Evolutionary conservation across 2,329 filamentous ascomycete genomes (phyloP).

Genomic region (Penicillium olsonii): DNA sequence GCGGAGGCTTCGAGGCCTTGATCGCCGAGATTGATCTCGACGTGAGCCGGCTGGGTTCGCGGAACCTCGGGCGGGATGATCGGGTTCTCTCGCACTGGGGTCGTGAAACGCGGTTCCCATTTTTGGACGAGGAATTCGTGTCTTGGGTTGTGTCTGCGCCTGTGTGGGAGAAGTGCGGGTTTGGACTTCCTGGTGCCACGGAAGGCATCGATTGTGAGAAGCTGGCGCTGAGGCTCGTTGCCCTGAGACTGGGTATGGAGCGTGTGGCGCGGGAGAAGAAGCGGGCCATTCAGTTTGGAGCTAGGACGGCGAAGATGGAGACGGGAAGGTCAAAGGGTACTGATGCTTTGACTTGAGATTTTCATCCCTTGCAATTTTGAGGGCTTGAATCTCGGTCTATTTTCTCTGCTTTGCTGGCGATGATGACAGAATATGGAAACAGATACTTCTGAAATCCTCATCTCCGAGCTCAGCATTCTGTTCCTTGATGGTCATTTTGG

Average conservation of each 20-base stretch:
- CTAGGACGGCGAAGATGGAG: slow-evolving; percentile 82
- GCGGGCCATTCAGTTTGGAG: slow-evolving; percentile 83
- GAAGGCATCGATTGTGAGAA: slow-evolving; percentile 66
- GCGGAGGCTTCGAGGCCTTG: slow-evolving; percentile 69
- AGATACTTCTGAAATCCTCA: slow-evolving; percentile 45
- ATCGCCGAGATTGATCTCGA: slow-evolving; percentile 83
- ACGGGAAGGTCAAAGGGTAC: slow-evolving; percentile 67
- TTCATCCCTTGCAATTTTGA: background rate
- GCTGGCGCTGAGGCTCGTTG: slow-evolving; percentile 74
- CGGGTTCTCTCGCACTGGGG: slow-evolving; percentile 87
- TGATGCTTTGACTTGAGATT: slow-evolving; percentile 45
- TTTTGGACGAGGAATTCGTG: slow-evolving; percentile 84
- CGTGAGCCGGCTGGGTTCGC: slow-evolving; percentile 79
- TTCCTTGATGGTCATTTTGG: background rate
- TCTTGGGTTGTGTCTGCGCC: slow-evolving; percentile 73
- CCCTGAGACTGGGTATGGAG: slow-evolving; percentile 70
- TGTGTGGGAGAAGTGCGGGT: slow-evolving; percentile 86
- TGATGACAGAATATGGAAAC: slow-evolving; percentile 44
- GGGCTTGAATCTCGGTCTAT: background rate
- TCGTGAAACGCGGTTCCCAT: slow-evolving; percentile 86
- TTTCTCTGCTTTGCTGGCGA: slow-evolving; percentile 24
- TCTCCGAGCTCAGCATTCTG: slow-evolving; percentile 1
- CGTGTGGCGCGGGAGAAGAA: slow-evolving; percentile 85
- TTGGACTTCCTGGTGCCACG: slow-evolving; percentile 53
- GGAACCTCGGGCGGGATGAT: slow-evolving; percentile 95